Evolutionary conservation across 2,329 filamentous ascomycete genomes (phyloP), one percentile per base, ranked within the genome.

Genomic region (Hymenoscyphus occultus): DNA sequence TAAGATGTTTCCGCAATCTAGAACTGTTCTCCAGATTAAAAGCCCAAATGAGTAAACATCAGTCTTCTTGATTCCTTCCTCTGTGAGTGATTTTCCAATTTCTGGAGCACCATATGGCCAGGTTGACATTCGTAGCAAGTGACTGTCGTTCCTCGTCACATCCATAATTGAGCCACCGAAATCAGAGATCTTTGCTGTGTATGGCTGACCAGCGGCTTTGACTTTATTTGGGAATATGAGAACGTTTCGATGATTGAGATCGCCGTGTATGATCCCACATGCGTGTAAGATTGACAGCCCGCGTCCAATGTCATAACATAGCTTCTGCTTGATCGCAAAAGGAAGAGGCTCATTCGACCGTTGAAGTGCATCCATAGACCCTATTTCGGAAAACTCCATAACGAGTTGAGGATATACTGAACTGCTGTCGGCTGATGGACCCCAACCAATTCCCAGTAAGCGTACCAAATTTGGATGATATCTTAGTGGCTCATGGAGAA

Each of bases 361-460:
- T 19, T 51, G 45, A 12, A 51, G 45, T 19, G 45, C 45, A 7
- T 51, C 45, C 45, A 51, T 51, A 16, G 45, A 51, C n/a, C 45
- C 45, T 51, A 51, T 51, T 19, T 51, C 45, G 5, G 45, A 51
- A 51, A 51, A 51, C 10, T 51, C 45, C 45, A 51, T 51, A 10
- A 51, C 14, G 45, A 51, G 45, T 51, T 51, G 45, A 51, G 45
- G 45, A 19, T 51, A 51, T n/a, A 51, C 45, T 7, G 45, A 51
- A 22, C 45, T 51, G 19, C n/a, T 51, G 45, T 51, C 45, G n/a
- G 45, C 45, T 51, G 45, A 51, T 19, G 45, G 45, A 2, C n/a
- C 45, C 45, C 45, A 51, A 7, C 45, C 45, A 51, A 51, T n/a
- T 51, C 45, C 45, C 5, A 51, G 45, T 51, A 51, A 19, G 7